Base-by-base conservation (phyloP, 2,329 filamentous ascomycete species). In the Macrophomina phaseolina region DNA sequence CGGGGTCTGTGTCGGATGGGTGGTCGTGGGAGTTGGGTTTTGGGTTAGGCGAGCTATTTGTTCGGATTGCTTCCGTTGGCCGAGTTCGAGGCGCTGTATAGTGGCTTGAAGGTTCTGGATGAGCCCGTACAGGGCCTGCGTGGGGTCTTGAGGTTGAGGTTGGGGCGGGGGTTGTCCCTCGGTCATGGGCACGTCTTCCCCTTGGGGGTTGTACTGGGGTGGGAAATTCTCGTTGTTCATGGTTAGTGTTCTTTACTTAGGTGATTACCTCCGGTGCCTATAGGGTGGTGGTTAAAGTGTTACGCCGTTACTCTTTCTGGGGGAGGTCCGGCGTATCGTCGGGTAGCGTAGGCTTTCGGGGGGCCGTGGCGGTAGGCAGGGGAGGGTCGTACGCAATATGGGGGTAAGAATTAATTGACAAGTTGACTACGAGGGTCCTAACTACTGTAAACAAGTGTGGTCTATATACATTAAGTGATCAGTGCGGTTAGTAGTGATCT, bases 221-320 rank as follows among this genome's bases (percentile, higher is more conserved):
- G 12, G 5, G 23, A 7, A 51, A 7, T 51, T 28, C 23, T 28
- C 23, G 28, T 52, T n/a, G 23, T 18, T 52, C 3, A 52, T 52
- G 18, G 23, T 51, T 51, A 51, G 48, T 51, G 12, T 16, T 0
- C 14, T 34, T 23, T 28, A 18, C 18, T 18, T 18, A 18, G 18
- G 18, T 18, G 18, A 18, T 52, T 52, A 32, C 49, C 49, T 52
- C 32, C 28, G 28, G 49, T 52, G 28, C 23, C 49, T 52, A 5
- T 52, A 52, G 9, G 49, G 28, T 52, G 28, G 49, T 52, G 11
- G 49, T 52, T 12, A 52, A 52, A 52, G 49, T 52, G 12, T 52
- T 32, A 52, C 49, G 49, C 23, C 18, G 1, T 18, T 18, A 18
- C 18, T 18, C 18, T 18, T 18, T 18, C 18, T 18, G 18, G 18